Evolutionary conservation across 352 stramenopile species (phyloP), one percentile per base, ranked within the genome.

Genomic region (Phytophthora sp.): DNA sequence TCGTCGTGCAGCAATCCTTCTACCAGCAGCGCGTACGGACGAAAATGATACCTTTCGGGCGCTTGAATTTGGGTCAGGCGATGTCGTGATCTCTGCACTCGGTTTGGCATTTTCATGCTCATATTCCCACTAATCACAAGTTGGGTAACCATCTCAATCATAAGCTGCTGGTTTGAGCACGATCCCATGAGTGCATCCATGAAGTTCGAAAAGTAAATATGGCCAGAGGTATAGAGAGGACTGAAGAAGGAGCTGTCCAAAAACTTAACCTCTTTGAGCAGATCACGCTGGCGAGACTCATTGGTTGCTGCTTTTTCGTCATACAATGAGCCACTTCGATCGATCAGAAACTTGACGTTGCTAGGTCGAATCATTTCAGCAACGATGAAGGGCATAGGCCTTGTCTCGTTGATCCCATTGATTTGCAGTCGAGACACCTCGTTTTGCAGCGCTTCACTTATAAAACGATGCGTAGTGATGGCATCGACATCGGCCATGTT

Each of bases 401-500:
- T 54, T 30, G 30, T 58, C 21, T 62, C 43, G 23, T 69, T 71
- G 39, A 23, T 37, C 10, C 53, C 54, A 11, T 60, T 56, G 45
- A 23, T 50, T 21, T 75, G 59, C 12, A 44, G 31, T 38, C 61
- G 43, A 23, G 56, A 61, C 5, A 63, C 1, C 23, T 79, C 54
- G 32, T 79, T 82, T 34, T 90, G 78, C 38, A 83, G 81, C 0
- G 80, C 77, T 66, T 93, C 80, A n/a, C 74, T 88, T 28, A 91
- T 89, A 38, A 89, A 91, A 2, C 79, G 79, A 37, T 93, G 82
- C 0, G 84, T 87, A 1, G 82, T 93, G 54, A 93, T 93, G 0
- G 82, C 82, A 20, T 93, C 82, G 4, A 89, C 80, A 24, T 91
- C 82, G 1, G 79, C 78, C 78, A 91, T 91, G 46, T 93, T 88